These are phyloP conservation scores for Picochlorum sp. DNA, from an alignment of 139 green algal species.

Conservation along the genomic window DNA sequence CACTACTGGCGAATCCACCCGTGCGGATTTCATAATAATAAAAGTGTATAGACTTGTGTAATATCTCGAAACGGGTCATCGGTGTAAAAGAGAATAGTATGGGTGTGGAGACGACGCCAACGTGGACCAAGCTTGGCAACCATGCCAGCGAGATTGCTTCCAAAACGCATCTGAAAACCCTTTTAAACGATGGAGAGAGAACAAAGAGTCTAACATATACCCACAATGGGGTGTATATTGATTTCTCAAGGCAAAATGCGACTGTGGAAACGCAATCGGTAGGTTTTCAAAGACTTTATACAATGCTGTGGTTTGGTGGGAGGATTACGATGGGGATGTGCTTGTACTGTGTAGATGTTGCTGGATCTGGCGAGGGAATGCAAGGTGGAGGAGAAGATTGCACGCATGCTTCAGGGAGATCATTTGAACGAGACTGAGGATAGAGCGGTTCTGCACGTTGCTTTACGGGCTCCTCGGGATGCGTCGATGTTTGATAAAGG, in stretches of 20 bases:
- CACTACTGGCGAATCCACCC: slow-evolving; percentile 4
- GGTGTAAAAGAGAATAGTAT: slow-evolving; percentile 47
- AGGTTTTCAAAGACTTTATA: not conserved
- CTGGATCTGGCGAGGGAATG: slow-evolving; percentile 54
- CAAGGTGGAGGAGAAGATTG: slow-evolving; percentile 83
- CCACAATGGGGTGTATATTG: slow-evolving; percentile 74
- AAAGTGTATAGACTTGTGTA: too few relatives aligned
- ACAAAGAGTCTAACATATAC: slow-evolving; percentile 72
- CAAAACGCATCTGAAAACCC: slow-evolving; percentile 63
- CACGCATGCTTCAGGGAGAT: slow-evolving; percentile 89
- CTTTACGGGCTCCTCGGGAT: slow-evolving; percentile 74
- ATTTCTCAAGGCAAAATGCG: slow-evolving; percentile 84
- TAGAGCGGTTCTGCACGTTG: slow-evolving; percentile 91
- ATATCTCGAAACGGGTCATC: too few relatives aligned
- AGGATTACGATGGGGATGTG: too few relatives aligned
- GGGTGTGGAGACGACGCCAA: too few relatives aligned
- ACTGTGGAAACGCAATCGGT: slow-evolving; percentile 82
- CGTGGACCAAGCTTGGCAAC: slow-evolving; percentile 40
- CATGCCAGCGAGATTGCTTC: slow-evolving; percentile 37
- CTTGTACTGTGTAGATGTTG: slow-evolving; percentile 45
- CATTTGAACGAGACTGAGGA: slow-evolving; percentile 95
- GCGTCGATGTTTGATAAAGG: slow-evolving; percentile 76
- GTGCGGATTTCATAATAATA: not conserved
- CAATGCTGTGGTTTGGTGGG: too few relatives aligned
- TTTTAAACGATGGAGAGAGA: slow-evolving; percentile 71